These are phyloP conservation scores for Centella asiatica DNA, from an alignment of 129 eudicot genomes.

Conservation along the genomic window DNA sequence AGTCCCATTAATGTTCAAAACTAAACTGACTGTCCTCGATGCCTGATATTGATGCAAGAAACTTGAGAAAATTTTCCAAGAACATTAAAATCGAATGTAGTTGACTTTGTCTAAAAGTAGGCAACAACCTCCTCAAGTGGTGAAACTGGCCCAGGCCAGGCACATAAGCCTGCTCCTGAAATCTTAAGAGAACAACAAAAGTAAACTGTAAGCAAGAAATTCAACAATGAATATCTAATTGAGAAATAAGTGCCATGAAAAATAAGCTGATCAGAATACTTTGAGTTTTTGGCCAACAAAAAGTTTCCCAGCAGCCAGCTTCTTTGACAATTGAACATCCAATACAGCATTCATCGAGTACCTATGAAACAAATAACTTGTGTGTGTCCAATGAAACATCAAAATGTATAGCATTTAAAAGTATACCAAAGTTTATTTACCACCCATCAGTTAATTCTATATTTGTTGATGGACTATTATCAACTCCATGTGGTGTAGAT, in stretches of 20 bases:
- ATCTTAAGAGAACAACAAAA: slow-evolving; percentile 54
- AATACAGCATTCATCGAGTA: slow-evolving; percentile 61
- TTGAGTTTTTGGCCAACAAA: slow-evolving; percentile 89
- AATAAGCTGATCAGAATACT: slow-evolving; percentile 28
- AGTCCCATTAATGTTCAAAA: slow-evolving; percentile 80
- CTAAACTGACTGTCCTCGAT: slow-evolving; percentile 41
- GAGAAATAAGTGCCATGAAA: slow-evolving; percentile 3
- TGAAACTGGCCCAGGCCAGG: slow-evolving; percentile 83
- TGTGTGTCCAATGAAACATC: slow-evolving; percentile 5
- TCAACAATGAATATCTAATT: neutral
- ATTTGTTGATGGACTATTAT: slow-evolving; percentile 24
- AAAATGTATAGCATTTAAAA: slow-evolving; percentile 1
- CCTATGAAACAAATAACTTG: slow-evolving; percentile 32
- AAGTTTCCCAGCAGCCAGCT: slow-evolving; percentile 56
- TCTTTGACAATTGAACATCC: slow-evolving; percentile 60
- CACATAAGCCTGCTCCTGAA: slow-evolving; percentile 76
- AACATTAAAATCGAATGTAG: slow-evolving; percentile 1
- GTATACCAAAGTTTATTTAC: slow-evolving; percentile 26
- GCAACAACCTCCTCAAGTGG: slow-evolving; percentile 63
- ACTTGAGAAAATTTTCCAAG: slow-evolving; percentile 1
- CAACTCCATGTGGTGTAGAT: slow-evolving; percentile 24
- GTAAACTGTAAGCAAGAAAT: slow-evolving; percentile 23
- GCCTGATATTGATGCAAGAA: slow-evolving; percentile 40
- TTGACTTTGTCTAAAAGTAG: slow-evolving; percentile 2
- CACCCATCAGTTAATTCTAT: slow-evolving; percentile 93